Conservation (phyloP, 1,284 basidiomycete species). For the Pseudozyma thailandica region DNA sequence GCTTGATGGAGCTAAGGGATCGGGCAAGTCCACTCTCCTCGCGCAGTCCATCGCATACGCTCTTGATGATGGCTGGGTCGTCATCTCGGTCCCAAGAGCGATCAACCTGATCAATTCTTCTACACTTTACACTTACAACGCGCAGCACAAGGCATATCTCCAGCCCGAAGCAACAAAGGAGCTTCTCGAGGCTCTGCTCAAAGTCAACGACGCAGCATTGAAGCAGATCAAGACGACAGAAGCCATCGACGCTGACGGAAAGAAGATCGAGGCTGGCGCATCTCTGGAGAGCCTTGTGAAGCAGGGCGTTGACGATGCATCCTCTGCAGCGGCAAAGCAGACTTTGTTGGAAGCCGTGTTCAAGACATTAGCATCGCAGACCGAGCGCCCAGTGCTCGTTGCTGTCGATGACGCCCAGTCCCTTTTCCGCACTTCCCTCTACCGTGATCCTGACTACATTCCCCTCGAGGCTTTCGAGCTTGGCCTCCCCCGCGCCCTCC, state of each 20-base stretch:
- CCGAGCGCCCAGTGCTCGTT: slow-evolving; percentile 77
- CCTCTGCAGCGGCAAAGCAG: slow-evolving; percentile 67
- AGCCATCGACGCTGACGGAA: slow-evolving; percentile 33
- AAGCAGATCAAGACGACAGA: slow-evolving; percentile 27
- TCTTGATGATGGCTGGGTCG: slow-evolving; percentile 79
- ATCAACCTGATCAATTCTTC: slow-evolving; percentile 82
- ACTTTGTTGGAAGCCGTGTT: slow-evolving; percentile 77
- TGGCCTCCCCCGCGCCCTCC: slow-evolving; percentile 75
- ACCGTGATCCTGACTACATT: slow-evolving; percentile 81
- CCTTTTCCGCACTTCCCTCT: slow-evolving; percentile 78
- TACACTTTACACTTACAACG: slow-evolving; percentile 79
- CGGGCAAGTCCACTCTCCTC: slow-evolving; percentile 84
- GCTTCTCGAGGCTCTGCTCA: slow-evolving; percentile 66
- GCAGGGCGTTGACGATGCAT: slow-evolving; percentile 22
- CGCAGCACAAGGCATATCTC: slow-evolving; percentile 79
- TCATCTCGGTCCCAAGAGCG: slow-evolving; percentile 87
- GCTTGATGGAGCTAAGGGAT: slow-evolving; percentile 75
- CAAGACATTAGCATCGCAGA: slow-evolving; percentile 77
- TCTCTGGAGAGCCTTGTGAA: slow-evolving; percentile 44
- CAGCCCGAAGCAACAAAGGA: slow-evolving; percentile 73
- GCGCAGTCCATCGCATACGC: slow-evolving; percentile 84
- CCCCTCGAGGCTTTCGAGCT: slow-evolving; percentile 82
- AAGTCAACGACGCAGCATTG: slow-evolving; percentile 65
- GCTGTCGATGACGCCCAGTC: slow-evolving; percentile 89
- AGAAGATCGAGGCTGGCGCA: slow-evolving; percentile 28